Evolutionary conservation across 306 rosid genomes (phyloP), one percentile per base, ranked within the genome.

Genomic region (Sophora flavescens): DNA sequence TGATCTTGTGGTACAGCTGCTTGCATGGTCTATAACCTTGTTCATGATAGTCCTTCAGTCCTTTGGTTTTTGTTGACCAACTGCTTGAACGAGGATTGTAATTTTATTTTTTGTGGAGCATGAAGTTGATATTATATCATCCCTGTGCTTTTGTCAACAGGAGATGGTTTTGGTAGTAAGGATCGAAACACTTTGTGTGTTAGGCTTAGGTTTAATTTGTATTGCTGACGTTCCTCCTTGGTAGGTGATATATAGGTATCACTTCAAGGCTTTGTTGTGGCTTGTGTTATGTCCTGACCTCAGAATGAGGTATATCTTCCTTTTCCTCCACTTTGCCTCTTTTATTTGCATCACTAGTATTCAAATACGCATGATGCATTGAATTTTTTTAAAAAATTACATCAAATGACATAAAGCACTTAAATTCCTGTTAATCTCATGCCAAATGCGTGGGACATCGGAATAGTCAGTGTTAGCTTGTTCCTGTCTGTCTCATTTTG

Each of bases 351-450:
- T 84, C 86, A 63, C 69, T 76, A 63, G 63, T 67, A 70, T 82
- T 80, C 18, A 61, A 65, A 78, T 81, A 52, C 7, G 50, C 48
- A 5, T 59, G 66, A 76, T 84, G 90, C 82, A 68, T 39, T 6
- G 1, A 39, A 6, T 2, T 6, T 6, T 36, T 36, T 36, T 4
- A 2, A 36, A 8, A 39, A 39, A 7, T 39, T 10, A 2, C 45
- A 39, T 39, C 45, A 39, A 39, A 39, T 39, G 45, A 39, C 45
- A 7, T 39, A 39, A 39, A 39, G 11, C 45, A 5, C 11, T 6
- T 80, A 86, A 84, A 94, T 78, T 68, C 91, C 91, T 75, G 48
- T 74, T 75, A 68, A 79, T 80, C 82, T 87, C 96, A 89, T 79
- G 81, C 90, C 85, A 70, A 89, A 84, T 38, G 81, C 52, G 77